Conservation (phyloP, 2,329 filamentous ascomycete genomes). For the Fusarium albosuccineum region DNA sequence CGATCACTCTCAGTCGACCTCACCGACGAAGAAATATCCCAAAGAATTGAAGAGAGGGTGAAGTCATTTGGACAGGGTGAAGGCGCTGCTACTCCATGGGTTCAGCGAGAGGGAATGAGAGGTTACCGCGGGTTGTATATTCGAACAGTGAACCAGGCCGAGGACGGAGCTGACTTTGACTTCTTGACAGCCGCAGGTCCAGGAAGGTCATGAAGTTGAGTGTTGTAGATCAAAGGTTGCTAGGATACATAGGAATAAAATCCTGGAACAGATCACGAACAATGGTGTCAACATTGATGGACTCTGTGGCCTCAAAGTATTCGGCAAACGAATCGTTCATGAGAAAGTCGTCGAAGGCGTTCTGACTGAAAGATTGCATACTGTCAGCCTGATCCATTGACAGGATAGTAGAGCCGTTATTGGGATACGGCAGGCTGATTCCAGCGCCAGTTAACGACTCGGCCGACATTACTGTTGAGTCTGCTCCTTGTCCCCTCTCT, state of each 20-base stretch:
- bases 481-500: background rate
- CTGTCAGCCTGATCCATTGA: background rate
- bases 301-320: slow-evolving; percentile 47
- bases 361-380: slow-evolving; percentile 29
- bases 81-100: slow-evolving; percentile 49
- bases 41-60: slow-evolving; percentile 72
- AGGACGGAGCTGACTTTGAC: slow-evolving; percentile 71
- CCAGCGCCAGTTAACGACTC: slow-evolving; percentile 14
- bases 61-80: slow-evolving; percentile 49
- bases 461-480: background rate
- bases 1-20: slow-evolving; percentile 71
- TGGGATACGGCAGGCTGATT: slow-evolving; percentile 7
- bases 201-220: background rate
- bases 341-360: slow-evolving; percentile 44
- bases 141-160: slow-evolving; percentile 70
- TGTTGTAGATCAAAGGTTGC: background rate
- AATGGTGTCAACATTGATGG: slow-evolving; percentile 50
- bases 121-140: slow-evolving; percentile 72
- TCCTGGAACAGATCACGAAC: slow-evolving; percentile 53
- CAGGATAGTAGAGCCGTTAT: background rate
- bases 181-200: slow-evolving; percentile 66
- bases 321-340: slow-evolving; percentile 45
- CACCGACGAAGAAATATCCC: slow-evolving; percentile 75
- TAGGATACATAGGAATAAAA: slow-evolving; percentile 50
- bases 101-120: slow-evolving; percentile 56